Evolutionary conservation across 2,329 filamentous ascomycete species (phyloP).

Genomic region (Trichoderma brevicompactum): DNA sequence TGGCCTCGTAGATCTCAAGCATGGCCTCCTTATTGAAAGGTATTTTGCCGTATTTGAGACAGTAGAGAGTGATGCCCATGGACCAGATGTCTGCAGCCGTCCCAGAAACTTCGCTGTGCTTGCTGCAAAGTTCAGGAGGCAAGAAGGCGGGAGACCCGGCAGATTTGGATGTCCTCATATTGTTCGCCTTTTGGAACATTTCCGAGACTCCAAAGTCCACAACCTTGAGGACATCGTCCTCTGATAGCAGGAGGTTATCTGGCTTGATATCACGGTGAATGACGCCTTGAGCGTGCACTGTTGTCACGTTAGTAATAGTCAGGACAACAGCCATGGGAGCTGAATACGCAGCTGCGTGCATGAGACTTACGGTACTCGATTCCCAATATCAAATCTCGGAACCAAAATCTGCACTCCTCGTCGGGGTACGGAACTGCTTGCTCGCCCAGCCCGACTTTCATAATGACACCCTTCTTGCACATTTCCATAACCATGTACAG

Average conservation of each 20-base stretch:
- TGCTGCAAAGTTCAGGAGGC: constrained; percentile 87
- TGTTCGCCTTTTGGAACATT: constrained; percentile 85
- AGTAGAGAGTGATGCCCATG: constrained; percentile 95
- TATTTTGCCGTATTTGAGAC: constrained; percentile 83
- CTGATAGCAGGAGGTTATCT: constrained; percentile 88
- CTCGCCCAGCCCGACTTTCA: constrained; percentile 91
- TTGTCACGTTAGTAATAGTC: constrained; percentile 19
- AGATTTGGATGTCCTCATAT: constrained; percentile 92
- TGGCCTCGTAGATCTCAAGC: constrained; percentile 87
- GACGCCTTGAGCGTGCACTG: constrained; percentile 90
- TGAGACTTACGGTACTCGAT: constrained; percentile 81
- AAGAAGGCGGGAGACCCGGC: constrained; percentile 95
- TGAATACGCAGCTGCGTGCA: not conserved
- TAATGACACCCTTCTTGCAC: constrained; percentile 97
- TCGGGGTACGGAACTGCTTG: constrained; percentile 79
- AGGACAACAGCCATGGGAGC: not conserved
- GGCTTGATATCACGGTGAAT: constrained; percentile 98
- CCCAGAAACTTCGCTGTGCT: constrained; percentile 85
- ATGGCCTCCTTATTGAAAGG: constrained; percentile 82
- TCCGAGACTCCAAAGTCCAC: constrained; percentile 99
- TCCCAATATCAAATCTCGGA: constrained; percentile 89
- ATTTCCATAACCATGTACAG: constrained; percentile 99
- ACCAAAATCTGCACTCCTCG: constrained; percentile 86
- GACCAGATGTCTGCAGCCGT: constrained; percentile 96
- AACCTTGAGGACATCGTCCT: constrained; percentile 92